Evolutionary conservation across 257 asterid species (phyloP).

Genomic region (Solanum rostratum): DNA sequence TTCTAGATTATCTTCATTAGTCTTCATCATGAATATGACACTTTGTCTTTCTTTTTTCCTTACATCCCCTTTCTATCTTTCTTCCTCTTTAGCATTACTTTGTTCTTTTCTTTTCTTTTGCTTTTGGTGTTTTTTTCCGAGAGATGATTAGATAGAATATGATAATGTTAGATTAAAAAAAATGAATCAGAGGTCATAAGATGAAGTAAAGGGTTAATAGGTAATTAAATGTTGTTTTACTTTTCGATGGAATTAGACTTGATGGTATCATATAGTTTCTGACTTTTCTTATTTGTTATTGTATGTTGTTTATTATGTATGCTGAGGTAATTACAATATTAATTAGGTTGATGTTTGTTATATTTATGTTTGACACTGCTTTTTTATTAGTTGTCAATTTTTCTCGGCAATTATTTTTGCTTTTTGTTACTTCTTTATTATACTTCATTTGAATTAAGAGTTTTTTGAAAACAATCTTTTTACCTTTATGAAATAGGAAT

Average conservation of each 20-base stretch:
- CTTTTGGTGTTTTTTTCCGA: background rate
- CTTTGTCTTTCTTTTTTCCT: background rate
- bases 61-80: background rate
- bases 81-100: background rate
- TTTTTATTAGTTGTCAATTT: background rate
- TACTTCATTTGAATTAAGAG: background rate
- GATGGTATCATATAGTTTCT: no score
- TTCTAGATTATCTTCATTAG: background rate
- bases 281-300: no score
- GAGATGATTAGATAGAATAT: background rate
- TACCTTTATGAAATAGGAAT: no score
- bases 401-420: fast-evolving
- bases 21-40: background rate
- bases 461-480: no score
- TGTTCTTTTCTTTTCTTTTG: background rate
- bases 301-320: background rate
- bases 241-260: background rate
- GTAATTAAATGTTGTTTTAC: background rate
- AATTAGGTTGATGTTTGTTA: no score
- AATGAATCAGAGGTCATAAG: no score
- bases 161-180: no score
- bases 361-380: background rate
- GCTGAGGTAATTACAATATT: background rate
- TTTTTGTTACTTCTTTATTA: no score
- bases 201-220: background rate